Evolutionary conservation across 2,329 filamentous ascomycete species (phyloP).

Genomic region (Trichoderma afroharzianum): DNA sequence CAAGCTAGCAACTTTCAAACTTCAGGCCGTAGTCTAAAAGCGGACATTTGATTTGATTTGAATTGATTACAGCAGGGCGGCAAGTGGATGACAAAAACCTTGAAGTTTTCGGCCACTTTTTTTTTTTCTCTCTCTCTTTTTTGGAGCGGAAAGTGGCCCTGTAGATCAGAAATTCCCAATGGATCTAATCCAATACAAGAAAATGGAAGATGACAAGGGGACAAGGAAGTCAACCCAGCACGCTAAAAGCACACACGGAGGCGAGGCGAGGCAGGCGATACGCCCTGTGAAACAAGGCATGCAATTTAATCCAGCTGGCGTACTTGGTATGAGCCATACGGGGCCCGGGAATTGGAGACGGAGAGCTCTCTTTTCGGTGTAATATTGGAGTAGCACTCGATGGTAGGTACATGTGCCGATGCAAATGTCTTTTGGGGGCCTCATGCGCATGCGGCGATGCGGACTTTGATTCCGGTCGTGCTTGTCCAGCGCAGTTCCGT

Average conservation of each 20-base stretch:
- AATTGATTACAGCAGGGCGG: background rate
- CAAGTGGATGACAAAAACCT: background rate
- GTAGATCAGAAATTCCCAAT: background rate
- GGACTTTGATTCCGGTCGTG: background rate
- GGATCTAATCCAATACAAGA: background rate
- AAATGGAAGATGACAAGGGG: background rate
- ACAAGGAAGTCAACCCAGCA: background rate
- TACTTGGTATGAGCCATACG: background rate
- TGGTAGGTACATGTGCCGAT: background rate
- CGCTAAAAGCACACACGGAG: background rate
- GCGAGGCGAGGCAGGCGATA: background rate
- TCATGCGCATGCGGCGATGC: background rate
- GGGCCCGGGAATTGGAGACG: background rate
- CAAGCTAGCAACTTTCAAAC: background rate
- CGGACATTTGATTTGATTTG: conserved; percentile 10
- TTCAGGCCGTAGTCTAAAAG: background rate
- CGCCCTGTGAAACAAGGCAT: background rate
- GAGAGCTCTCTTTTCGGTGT: background rate
- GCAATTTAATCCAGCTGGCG: background rate
- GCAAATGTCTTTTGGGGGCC: background rate
- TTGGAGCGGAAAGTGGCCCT: background rate
- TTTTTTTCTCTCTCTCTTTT: background rate
- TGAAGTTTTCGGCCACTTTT: background rate
- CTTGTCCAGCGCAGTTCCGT: background rate
- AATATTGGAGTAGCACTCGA: background rate